Conservation (phyloP, 2,329 filamentous ascomycete genomes). For the Fusarium heterosporum region DNA sequence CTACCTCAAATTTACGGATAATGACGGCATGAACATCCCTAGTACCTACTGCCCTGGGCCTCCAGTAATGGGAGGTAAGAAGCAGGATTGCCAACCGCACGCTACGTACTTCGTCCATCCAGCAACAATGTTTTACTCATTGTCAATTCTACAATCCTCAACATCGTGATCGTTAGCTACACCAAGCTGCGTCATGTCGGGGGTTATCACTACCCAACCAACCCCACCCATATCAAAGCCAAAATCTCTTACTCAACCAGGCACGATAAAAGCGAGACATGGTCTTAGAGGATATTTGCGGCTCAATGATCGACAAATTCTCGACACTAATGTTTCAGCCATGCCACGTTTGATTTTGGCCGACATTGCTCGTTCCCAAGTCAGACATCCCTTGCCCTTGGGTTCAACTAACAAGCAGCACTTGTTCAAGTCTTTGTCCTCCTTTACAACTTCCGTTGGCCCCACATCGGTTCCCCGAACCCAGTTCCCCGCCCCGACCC, state of each 20-base stretch:
- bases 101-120: too few relatives aligned
- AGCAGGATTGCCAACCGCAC: too few relatives aligned
- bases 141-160: too few relatives aligned
- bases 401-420: conserved; percentile 15
- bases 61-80: too few relatives aligned
- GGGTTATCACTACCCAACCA: conserved; percentile 11
- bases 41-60: too few relatives aligned
- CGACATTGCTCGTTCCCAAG: conserved; percentile 33
- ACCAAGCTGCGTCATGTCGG: too few relatives aligned
- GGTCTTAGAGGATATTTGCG: not conserved
- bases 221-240: conserved; percentile 15
- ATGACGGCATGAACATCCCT: too few relatives aligned
- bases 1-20: too few relatives aligned
- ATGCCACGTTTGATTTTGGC: conserved; percentile 21
- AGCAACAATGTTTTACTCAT: too few relatives aligned
- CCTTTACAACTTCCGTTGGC: conserved; percentile 3
- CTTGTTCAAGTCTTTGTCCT: conserved; percentile 27
- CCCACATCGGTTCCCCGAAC: conserved; percentile 29
- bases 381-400: conserved; percentile 31
- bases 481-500: conserved; percentile 31
- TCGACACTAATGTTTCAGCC: conserved; percentile 10
- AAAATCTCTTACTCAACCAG: conserved; percentile 4
- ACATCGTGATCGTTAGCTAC: too few relatives aligned
- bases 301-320: conserved; percentile 21
- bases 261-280: not conserved